Evolutionary conservation across 1,284 basidiomycete genomes (phyloP), one percentile per base, ranked within the genome.

Genomic region (Boletellus deceptivus): DNA sequence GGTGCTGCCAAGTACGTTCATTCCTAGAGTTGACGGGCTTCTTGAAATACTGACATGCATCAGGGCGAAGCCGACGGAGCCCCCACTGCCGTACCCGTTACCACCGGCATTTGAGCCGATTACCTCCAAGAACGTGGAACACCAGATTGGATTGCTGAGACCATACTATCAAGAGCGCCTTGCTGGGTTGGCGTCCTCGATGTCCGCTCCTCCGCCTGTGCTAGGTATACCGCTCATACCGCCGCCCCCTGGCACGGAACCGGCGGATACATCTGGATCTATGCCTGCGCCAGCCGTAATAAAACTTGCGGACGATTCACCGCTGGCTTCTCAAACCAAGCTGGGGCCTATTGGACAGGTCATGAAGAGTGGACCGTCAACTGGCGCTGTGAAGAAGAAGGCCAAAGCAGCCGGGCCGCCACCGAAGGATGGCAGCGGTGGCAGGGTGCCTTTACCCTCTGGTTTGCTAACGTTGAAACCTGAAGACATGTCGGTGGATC

Each of bases 81-180:
- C 89, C 13, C 85, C 89, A 1, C 85, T 86, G 3, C 94, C 94
- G 5, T 97, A 87, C 64, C 86, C 91, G 0, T 87, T 86, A 0
- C 95, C 95, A 0, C 86, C 89, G 0, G 78, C 89, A 0, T 89
- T 94, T 59, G 67, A 92, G 3, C 82, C 83, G 1, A 75, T 98
- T 58, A 80, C 79, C 2, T 73, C 80, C 1, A 72, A 72, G 39
- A 82, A 80, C 43, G 75, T 91, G 59, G 82, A 89, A 17, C 73
- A 82, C 16, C 91, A 95, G 61, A 92, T 97, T 58, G 94, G 91
- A 1, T 72, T 98, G 25, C 79, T 98, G 58, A 88, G 82, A 55
- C 69, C 79, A 0, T 97, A 87, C 72, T 95, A 89, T 63, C 77
- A 83, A 27, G 61, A 67, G 33, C 82, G 87, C 20, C 70, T 92